Evolutionary conservation across 1,284 basidiomycete species (phyloP).

Genomic region (Porphyrellus sp.): DNA sequence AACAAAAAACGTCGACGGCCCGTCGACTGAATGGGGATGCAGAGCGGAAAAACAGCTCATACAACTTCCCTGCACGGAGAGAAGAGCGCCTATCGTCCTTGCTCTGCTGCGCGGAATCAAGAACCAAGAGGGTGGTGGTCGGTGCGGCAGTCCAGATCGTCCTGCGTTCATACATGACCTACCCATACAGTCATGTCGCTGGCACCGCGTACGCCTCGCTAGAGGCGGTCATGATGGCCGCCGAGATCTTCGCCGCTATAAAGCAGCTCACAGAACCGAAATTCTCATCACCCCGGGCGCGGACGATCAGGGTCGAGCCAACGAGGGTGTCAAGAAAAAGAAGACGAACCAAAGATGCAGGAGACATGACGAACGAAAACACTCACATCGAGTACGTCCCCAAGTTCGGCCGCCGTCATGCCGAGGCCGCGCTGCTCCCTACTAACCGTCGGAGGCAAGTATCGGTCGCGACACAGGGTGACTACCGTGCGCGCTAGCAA

Average conservation of each 20-base stretch:
- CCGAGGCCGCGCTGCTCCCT: slow-evolving; percentile 14
- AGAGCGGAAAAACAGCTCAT: neutral
- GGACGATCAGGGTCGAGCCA: slow-evolving; percentile 23
- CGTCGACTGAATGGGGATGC: slow-evolving; percentile 8
- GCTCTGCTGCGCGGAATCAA: slow-evolving; percentile 4
- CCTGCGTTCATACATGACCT: slow-evolving; percentile 2
- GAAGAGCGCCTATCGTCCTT: slow-evolving; percentile 3
- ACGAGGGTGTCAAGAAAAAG: slow-evolving; percentile 8
- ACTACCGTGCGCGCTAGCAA: slow-evolving; percentile 25
- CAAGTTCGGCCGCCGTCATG: slow-evolving; percentile 34
- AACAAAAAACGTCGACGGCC: neutral
- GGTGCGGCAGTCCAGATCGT: neutral
- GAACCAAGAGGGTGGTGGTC: slow-evolving; percentile 1
- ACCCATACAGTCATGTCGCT: slow-evolving; percentile 9
- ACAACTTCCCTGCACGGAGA: slow-evolving; percentile 4
- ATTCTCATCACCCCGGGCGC: slow-evolving; percentile 7
- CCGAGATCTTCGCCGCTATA: slow-evolving; percentile 20
- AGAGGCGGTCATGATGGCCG: slow-evolving; percentile 2
- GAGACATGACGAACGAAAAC: neutral
- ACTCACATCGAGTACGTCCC: slow-evolving; percentile 44
- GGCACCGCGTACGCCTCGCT: slow-evolving; percentile 4
- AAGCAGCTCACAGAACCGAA: slow-evolving; percentile 8
- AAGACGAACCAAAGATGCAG: neutral
- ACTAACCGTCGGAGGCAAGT: slow-evolving; percentile 6
- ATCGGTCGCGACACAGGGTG: slow-evolving; percentile 24